These are phyloP conservation scores for Alloascoidea hylecoeti DNA, from an alignment of 805 yeast genomes.

Conservation along the genomic window DNA sequence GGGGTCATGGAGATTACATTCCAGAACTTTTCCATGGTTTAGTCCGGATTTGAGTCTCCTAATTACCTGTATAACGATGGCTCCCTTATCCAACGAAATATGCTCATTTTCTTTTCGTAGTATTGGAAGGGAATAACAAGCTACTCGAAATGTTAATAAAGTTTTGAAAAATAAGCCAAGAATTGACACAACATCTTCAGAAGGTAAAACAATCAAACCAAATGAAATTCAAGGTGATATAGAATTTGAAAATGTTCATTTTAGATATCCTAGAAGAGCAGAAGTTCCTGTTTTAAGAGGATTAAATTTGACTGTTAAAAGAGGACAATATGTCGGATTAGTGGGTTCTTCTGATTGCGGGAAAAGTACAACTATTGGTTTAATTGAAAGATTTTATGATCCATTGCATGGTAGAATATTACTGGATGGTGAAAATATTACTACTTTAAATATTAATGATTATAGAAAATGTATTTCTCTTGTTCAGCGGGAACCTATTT, in stretches of 20 bases:
- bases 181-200: too few relatives aligned
- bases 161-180: too few relatives aligned
- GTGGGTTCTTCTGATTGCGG: constrained; percentile 92
- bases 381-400: constrained; percentile 47
- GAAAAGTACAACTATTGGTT: constrained; percentile 63
- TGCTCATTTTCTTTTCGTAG: too few relatives aligned
- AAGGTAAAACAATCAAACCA: constrained; percentile 16
- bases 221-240: constrained; percentile 26
- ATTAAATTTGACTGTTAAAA: constrained; percentile 29
- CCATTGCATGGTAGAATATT: constrained; percentile 37
- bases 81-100: too few relatives aligned
- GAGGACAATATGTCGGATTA: constrained; percentile 39
- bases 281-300: constrained; percentile 28
- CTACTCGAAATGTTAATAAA: too few relatives aligned
- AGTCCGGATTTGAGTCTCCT: too few relatives aligned
- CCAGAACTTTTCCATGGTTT: too few relatives aligned
- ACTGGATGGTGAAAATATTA: constrained; percentile 38
- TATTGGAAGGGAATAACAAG: too few relatives aligned
- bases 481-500: constrained; percentile 55
- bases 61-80: too few relatives aligned
- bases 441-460: constrained; percentile 31
- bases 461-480: constrained; percentile 49
- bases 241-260: constrained; percentile 32
- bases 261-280: constrained; percentile 48
- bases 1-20: too few relatives aligned